Base-by-base conservation (phyloP, 2,329 filamentous ascomycete species). In the Colletotrichum musae region DNA sequence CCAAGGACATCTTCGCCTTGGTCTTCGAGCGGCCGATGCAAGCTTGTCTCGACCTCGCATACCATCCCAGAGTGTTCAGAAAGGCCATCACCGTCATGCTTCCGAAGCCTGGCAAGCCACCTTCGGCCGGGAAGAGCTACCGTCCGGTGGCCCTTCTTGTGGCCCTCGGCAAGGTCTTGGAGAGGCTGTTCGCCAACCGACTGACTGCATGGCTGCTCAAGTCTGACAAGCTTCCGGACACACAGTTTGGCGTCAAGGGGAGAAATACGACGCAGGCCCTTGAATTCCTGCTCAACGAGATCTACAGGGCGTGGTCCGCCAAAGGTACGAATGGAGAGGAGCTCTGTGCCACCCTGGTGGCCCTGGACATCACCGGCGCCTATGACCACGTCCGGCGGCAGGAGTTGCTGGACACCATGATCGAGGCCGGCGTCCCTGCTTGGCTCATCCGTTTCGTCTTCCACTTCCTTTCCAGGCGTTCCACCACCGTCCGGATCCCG, bases 351-450 rank as follows among this genome's bases (percentile, higher is more conserved):
- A 21, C 52, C n/a, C 36, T 56, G 18, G 13, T 36, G 28, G 52
- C 28, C 28, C 52, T 56, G n/a, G 52, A 56, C 52, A 56, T 56
- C 28, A 56, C 32, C n/a, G 52, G 52, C 6, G 52, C 52, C n/a
- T 56, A 39, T 24, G 32, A 56, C 52, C 28, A 18, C 28, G 52
- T 41, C 28, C 2, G 28, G 36, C 52, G 52, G 10, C 15, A 56
- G 36, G 15, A 18, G 9, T 18, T 56, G 32, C 36, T 56, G 28
- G 21, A 41, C 18, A 56, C 39, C 28, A 1, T 56, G 52, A n/a
- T 21, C 0, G n/a, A 18, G 9, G 7, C 13, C 16, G 52, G 52
- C 7, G 52, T 56, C n/a, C 52, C 52, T 10, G 9, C 5, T 32
- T 56, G 52, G 52, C 36, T 56, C 28, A 13, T 56, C 28, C n/a